Base-by-base conservation (phyloP, 139 green algal genomes). In the Chlorella sp. region DNA sequence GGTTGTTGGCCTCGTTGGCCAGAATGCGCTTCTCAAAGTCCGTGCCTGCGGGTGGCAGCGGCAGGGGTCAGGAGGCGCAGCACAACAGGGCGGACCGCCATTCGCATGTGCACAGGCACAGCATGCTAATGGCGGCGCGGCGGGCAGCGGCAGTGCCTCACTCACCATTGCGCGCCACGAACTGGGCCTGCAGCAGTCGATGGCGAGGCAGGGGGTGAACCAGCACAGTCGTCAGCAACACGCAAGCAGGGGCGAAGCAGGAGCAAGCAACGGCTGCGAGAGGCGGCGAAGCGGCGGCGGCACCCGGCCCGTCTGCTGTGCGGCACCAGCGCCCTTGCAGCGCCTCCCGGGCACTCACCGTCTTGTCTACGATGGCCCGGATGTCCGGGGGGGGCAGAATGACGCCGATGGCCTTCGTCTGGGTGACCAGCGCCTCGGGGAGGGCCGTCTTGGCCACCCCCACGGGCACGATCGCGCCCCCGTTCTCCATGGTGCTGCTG, bases 331-430 rank as follows among this genome's bases (percentile, higher is more conserved):
- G 51, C 51, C 51, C 51, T 21, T 20, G 51, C 51, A 21, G 51
- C 51, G 51, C 51, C 2, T 9, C 51, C 51, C 3, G 51, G 15
- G 12, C 51, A 60, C 51, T 2, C 51, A 60, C 97, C 18, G 97
- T 99, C 84, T 99, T 99, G 87, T 99, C 97, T n/a, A 98, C 92
- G 84, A 99, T 99, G 21, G 93, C 95, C 78, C 95, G 81, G 55
- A 99, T 98, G 78, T 99, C 97, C 16, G 96, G 96, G 1, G 97
- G 97, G 39, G 97, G 97, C 36, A 96, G 72, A 55, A 99, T 99
- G 36, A 99, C 81, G 17, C 97, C 97, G 28, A 99, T 95, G 0
- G 92, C 94, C 32, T 94, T 89, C 4, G 97, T 99, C 51, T 99
- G 97, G 2, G 95, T 99, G 9, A 93, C 91, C 15, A 98, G 67